Conservation (phyloP, 495 filamentous ascomycete species). For the Hypoxylon fuscum region DNA sequence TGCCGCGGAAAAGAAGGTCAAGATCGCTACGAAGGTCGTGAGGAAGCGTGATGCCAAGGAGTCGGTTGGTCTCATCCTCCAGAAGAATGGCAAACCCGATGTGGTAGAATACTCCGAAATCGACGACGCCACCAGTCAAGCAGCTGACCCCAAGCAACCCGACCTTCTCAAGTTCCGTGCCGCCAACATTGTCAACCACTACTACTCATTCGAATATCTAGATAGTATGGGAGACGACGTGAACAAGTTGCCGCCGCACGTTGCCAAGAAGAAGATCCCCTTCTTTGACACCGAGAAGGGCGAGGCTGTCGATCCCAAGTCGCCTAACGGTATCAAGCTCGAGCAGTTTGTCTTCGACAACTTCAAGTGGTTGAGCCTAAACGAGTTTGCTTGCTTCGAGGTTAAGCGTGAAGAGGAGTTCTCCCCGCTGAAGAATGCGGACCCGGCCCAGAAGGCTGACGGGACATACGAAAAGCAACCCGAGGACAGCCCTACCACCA, state of each 20-base stretch:
- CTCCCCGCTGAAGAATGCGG: conserved; percentile 96
- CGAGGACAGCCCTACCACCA: conserved; percentile 94
- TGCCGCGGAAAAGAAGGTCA: conserved; percentile 84
- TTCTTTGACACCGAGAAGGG: conserved; percentile 79
- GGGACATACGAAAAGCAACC: conserved; percentile 33
- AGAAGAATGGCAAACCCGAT: conserved; percentile 95
- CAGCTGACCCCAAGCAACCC: conserved; percentile 83
- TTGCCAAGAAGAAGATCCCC: conserved; percentile 98
- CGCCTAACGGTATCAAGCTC: conserved; percentile 97
- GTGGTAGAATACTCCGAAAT: conserved; percentile 99
- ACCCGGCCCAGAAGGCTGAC: conserved; percentile 68
- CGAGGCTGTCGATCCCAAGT: conserved; percentile 83
- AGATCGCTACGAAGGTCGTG: conserved; percentile 98
- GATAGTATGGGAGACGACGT: conserved; percentile 88
- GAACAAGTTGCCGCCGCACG: conserved; percentile 89
- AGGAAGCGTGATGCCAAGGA: conserved; percentile 97
- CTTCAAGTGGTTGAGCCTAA: conserved; percentile 86
- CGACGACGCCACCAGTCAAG: conserved; percentile 84
- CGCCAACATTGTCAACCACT: conserved; percentile 99
- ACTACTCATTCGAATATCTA: conserved; percentile 95
- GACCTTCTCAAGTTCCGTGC: conserved; percentile 93
- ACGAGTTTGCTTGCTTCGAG: conserved; percentile 94
- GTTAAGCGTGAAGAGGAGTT: conserved; percentile 98
- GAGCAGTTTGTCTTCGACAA: conserved; percentile 99
- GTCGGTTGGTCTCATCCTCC: conserved; percentile 92